Evolutionary conservation across 2,329 filamentous ascomycete genomes (phyloP), one percentile per base, ranked within the genome.

Genomic region (Calonectria crousiana): DNA sequence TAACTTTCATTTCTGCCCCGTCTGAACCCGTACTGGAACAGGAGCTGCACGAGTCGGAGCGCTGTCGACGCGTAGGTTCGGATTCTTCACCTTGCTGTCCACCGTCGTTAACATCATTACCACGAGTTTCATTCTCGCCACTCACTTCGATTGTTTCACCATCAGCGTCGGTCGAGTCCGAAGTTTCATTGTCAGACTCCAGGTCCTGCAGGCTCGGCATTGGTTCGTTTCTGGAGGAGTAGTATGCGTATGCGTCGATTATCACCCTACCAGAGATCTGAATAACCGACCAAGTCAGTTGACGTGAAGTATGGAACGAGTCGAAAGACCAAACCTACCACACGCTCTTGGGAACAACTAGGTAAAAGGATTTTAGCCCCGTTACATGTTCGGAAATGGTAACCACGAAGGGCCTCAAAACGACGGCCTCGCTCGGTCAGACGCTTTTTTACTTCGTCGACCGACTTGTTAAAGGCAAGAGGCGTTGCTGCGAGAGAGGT

Each of bases 401-500:
- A 67, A 18, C 69, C 69, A 34, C 69, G 69, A 13, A 72, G 41
- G 0, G 23, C 28, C 41, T 72, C 69, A 10, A 67, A 72, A 0
- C 18, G 4, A 10, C 69, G 62, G 16, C 69, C 62, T 41, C 69
- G 51, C 18, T 51, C 10, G 8, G 36, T 51, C 4, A 67, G 23
- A 6, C 64, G 51, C 18, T 32, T 52, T 26, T 32, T 52, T 16
- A 72, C 3, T 23, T 41, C 36, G 4, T 41, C 52, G 1, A 18
- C 38, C 5, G 38, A 51, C 6, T 32, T 30, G 23, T 41, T 44
- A 14, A 72, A 72, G 13, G 14, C 30, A 23, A 72, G 62, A 2
- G 69, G 69, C 6, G 49, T 44, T 20, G 81, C 79, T 0, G 77
- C 77, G 0, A 85, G 76, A 0, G 75, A 77, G 0, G 62, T 73